Conservation (phyloP, 768 basidiomycete species). For the Suillus sp. region DNA sequence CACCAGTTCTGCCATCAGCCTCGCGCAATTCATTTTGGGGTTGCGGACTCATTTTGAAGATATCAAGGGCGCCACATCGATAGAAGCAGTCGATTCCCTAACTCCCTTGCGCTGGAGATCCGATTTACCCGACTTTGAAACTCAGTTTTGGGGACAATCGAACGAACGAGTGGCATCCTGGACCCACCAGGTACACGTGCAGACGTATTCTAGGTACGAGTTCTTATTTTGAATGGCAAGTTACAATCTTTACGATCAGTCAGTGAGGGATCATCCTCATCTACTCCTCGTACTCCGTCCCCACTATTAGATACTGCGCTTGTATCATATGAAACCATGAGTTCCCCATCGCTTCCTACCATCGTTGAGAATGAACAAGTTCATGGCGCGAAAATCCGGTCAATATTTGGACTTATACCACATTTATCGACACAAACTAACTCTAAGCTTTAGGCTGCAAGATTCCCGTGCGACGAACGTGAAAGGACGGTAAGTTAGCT, state of each 20-base stretch:
- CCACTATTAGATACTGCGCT: background rate
- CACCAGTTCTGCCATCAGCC: background rate
- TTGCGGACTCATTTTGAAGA: slow-evolving; percentile 4
- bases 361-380: background rate
- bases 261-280: background rate
- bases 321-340: background rate
- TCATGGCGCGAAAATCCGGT: background rate
- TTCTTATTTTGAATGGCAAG: background rate
- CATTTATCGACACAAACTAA: background rate
- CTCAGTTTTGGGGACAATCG: background rate
- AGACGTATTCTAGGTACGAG: background rate
- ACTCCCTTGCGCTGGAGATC: background rate
- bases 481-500: background rate
- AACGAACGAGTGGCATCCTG: slow-evolving; percentile 4
- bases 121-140: background rate
- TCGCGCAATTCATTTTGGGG: slow-evolving; percentile 2
- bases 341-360: background rate
- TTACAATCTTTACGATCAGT: background rate
- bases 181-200: slow-evolving; percentile 1
- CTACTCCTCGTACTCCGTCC: background rate
- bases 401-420: background rate
- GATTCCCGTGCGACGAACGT: no score
- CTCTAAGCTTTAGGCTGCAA: background rate
- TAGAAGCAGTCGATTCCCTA: slow-evolving; percentile 3
- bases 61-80: background rate